phyloP scores from a whole-genome alignment of 306 rosid species.

The Lathyrus aphaca region DNA sequence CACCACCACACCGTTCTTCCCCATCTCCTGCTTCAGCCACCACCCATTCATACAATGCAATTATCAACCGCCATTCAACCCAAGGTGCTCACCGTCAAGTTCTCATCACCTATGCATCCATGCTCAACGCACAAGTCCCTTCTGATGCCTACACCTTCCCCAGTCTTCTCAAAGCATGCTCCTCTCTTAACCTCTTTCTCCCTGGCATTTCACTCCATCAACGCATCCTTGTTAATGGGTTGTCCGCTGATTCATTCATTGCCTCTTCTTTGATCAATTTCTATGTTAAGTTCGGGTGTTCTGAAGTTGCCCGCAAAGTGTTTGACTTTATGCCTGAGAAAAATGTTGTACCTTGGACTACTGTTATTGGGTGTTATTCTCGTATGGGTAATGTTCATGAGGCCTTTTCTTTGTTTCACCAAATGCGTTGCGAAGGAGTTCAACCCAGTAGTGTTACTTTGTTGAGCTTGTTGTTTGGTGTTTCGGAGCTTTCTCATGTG shows the following conservation, averaged over 20 bases:
- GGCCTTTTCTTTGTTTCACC: slow-evolving; percentile 51
- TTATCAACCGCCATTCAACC: slow-evolving; percentile 63
- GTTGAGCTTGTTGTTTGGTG: slow-evolving; percentile 60
- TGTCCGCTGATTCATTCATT: slow-evolving; percentile 58
- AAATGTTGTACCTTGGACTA: slow-evolving; percentile 81
- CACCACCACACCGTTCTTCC: slow-evolving; percentile 13
- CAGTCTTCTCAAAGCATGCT: slow-evolving; percentile 70
- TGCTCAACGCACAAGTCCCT: slow-evolving; percentile 58
- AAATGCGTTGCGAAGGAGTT: slow-evolving; percentile 59
- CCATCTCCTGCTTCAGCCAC: slow-evolving; percentile 30
- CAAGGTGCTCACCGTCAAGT: slow-evolving; percentile 62
- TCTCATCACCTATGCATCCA: slow-evolving; percentile 52
- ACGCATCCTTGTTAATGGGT: slow-evolving; percentile 50
- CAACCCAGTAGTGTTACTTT: slow-evolving; percentile 64
- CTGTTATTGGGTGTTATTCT: slow-evolving; percentile 74
- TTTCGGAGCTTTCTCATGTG: slow-evolving; percentile 47
- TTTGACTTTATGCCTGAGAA: slow-evolving; percentile 66
- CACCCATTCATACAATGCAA: slow-evolving; percentile 54
- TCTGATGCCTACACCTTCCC: slow-evolving; percentile 76
- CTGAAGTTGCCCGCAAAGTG: slow-evolving; percentile 53
- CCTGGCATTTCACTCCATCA: slow-evolving; percentile 63
- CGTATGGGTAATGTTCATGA: slow-evolving; percentile 37
- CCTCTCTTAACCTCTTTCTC: slow-evolving; percentile 50
- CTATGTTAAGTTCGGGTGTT: slow-evolving; percentile 53
- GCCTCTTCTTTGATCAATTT: slow-evolving; percentile 64